Evolutionary conservation across 2,329 filamentous ascomycete genomes (phyloP).

Genomic region (Dothideomycetes sp.): DNA sequence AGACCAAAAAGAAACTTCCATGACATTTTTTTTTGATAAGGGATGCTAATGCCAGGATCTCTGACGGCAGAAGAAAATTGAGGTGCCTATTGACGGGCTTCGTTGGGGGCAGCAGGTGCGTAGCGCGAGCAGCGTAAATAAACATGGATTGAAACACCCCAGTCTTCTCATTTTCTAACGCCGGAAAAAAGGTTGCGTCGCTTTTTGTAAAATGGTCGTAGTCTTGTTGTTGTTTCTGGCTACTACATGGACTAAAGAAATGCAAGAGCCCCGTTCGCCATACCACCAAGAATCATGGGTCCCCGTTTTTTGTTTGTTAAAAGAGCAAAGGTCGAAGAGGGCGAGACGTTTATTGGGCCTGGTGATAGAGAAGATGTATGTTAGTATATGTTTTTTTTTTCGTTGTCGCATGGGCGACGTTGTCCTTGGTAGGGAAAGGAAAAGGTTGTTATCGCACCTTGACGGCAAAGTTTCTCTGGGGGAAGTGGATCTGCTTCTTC

Average conservation of each 20-base stretch:
- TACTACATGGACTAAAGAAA: constrained; percentile 11
- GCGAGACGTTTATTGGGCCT: constrained; percentile 13
- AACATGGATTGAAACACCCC: constrained; percentile 5
- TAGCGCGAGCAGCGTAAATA: too few species aligned
- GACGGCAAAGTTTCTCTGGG: constrained; percentile 96
- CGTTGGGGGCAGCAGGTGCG: too few species aligned
- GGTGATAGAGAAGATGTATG: neutral
- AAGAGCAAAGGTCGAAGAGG: constrained; percentile 10
- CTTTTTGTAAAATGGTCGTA: too few species aligned
- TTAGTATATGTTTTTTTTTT: constrained; percentile 2
- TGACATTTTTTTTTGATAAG: too few species aligned
- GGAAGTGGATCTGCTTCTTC: constrained; percentile 95
- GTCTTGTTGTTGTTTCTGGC: constrained; percentile 4
- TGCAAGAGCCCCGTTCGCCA: neutral
- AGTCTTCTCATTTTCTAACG: constrained; percentile 11
- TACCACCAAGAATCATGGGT: constrained; percentile 6
- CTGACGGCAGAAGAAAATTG: too few species aligned
- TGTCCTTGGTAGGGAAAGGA: neutral
- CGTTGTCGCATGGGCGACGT: neutral
- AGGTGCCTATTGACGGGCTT: too few species aligned
- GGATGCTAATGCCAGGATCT: too few species aligned
- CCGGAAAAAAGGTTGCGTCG: constrained; percentile 8
- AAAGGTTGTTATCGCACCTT: constrained; percentile 54
- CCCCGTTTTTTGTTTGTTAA: neutral
- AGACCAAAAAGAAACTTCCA: too few species aligned